phyloP scores from a whole-genome alignment of 2,329 filamentous ascomycete species.

The Sarocladiaceae sp. region DNA sequence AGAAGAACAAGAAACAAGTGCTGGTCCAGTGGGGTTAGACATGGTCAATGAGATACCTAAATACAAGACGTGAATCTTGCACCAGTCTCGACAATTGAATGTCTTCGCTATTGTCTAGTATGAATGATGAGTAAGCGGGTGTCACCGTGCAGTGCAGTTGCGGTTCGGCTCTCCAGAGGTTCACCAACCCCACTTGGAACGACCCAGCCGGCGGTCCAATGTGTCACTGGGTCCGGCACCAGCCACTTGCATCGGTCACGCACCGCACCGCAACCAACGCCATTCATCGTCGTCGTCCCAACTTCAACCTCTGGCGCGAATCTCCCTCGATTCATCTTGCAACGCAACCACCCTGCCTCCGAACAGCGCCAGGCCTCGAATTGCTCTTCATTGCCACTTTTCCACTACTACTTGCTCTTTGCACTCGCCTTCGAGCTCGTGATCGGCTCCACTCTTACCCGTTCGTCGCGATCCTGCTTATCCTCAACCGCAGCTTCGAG shows the following conservation, averaged over 20 bases:
- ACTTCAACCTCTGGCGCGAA: background rate
- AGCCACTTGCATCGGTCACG: constrained; percentile 4
- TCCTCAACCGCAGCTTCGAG: background rate
- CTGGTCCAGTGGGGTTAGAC: constrained; percentile 60
- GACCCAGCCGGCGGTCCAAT: background rate
- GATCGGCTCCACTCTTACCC: constrained; percentile 8
- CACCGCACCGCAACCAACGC: background rate
- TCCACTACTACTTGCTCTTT: too few species aligned
- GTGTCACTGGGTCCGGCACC: background rate
- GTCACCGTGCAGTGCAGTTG: background rate
- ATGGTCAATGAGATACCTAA: too few species aligned
- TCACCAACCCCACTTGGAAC: background rate
- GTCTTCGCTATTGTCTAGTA: too few species aligned
- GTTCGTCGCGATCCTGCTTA: background rate
- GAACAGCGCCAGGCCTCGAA: too few species aligned
- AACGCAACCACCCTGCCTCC: too few species aligned
- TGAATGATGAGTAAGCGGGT: constrained; percentile 6
- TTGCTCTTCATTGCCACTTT: too few species aligned
- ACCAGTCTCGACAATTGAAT: too few species aligned
- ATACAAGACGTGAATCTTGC: too few species aligned
- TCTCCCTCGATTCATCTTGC: too few species aligned
- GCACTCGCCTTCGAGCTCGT: too few species aligned
- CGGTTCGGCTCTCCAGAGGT: background rate
- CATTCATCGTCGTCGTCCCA: background rate
- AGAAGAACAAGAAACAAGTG: constrained; percentile 58